phyloP scores from a whole-genome alignment of 805 yeast genomes.

The Ogataea pignaliae region DNA sequence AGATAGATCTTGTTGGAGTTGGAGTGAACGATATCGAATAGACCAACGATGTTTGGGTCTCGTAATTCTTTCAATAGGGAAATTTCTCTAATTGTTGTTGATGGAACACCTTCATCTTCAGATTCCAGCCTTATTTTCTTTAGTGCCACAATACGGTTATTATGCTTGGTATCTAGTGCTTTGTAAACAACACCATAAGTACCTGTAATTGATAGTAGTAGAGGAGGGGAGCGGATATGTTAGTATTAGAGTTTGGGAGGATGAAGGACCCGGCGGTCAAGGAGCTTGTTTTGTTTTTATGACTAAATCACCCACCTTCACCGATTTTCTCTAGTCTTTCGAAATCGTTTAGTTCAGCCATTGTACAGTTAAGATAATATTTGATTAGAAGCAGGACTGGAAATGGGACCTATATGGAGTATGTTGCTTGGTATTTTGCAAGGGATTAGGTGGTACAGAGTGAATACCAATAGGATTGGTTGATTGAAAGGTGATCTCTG shows the following conservation, averaged over 20 bases:
- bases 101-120: conserved; percentile 98
- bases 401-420: no score
- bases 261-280: no score
- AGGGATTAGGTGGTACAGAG: no score
- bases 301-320: conserved; percentile 59
- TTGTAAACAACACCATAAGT: conserved; percentile 98
- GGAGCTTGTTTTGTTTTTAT: no score
- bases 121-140: conserved; percentile 94
- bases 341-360: conserved; percentile 88
- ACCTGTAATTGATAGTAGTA: conserved; percentile 43
- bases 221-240: background rate
- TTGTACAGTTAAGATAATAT: conserved; percentile 21
- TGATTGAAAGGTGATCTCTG: no score
- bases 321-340: conserved; percentile 95
- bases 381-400: no score
- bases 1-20: conserved; percentile 88
- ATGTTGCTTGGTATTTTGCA: no score
- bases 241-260: background rate
- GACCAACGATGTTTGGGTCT: conserved; percentile 87
- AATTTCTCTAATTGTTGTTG: conserved; percentile 95
- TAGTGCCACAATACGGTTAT: conserved; percentile 91
- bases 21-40: conserved; percentile 92
- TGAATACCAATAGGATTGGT: no score
- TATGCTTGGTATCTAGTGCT: conserved; percentile 83
- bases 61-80: conserved; percentile 89